Evolutionary conservation across 1,139 yeast genomes (phyloP).

Genomic region (Geotrichum citri-aurantii): DNA sequence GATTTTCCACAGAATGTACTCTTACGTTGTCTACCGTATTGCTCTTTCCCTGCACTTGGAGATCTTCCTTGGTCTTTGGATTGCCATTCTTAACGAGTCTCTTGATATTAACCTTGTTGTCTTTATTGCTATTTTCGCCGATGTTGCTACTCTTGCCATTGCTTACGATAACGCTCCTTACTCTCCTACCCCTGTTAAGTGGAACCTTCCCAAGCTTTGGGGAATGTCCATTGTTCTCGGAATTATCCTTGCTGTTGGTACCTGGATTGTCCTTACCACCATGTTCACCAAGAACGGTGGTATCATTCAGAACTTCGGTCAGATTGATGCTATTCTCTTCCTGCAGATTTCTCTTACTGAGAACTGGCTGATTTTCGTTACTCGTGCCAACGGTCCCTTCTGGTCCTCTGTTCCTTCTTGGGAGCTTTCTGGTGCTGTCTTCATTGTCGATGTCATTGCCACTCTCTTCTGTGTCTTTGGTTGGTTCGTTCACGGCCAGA

Average conservation of each 20-base stretch:
- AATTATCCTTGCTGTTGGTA: slow-evolving; percentile 58
- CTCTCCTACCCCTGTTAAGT: slow-evolving; percentile 94
- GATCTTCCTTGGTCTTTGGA: slow-evolving; percentile 67
- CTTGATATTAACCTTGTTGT: slow-evolving; percentile 64
- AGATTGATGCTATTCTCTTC: slow-evolving; percentile 62
- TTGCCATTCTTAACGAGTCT: slow-evolving; percentile 63
- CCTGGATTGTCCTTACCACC: slow-evolving; percentile 70
- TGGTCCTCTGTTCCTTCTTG: slow-evolving; percentile 68
- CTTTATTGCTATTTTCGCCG: slow-evolving; percentile 71
- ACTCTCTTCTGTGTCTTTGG: slow-evolving; percentile 67
- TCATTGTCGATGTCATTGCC: slow-evolving; percentile 61
- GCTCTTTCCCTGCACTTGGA: slow-evolving; percentile 71
- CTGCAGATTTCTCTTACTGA: slow-evolving; percentile 70
- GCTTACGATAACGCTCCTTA: slow-evolving; percentile 90
- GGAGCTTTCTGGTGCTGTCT: slow-evolving; percentile 69
- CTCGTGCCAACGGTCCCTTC: slow-evolving; percentile 76
- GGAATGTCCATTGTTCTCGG: slow-evolving; percentile 69
- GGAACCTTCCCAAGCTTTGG: slow-evolving; percentile 90
- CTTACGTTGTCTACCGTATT: slow-evolving; percentile 74
- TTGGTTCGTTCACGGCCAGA: slow-evolving; percentile 60
- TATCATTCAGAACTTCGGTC: slow-evolving; percentile 68
- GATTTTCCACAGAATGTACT: slow-evolving; percentile 79
- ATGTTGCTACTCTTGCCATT: slow-evolving; percentile 71
- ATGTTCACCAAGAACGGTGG: slow-evolving; percentile 58
- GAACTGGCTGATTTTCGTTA: slow-evolving; percentile 73